Base-by-base conservation (phyloP, 768 basidiomycete genomes). In the Trichaptum fuscoviolaceum region DNA sequence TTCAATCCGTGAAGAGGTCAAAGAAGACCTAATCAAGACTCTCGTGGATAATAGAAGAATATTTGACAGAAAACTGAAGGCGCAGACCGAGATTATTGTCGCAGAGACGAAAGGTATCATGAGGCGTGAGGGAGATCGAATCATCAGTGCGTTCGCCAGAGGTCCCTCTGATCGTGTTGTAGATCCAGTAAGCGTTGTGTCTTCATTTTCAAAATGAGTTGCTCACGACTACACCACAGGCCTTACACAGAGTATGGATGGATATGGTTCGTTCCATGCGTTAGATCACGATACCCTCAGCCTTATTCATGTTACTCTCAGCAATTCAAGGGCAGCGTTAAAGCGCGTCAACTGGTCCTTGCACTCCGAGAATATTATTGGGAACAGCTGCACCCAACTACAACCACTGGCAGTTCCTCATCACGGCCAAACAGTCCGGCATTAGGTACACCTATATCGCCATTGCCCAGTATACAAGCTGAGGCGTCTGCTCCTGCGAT, bases 311-410 rank as follows among this genome's bases (percentile, higher is more conserved):
- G 15, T 27, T n/a, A 20, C 10, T 5, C 10, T 52, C 42, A 84
- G 83, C 77, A 77, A 12, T 85, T 84, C 84, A 80, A 79, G 70
- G 79, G 82, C 10, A 84, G 78, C 67, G 84, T 85, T 34, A 84
- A 85, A 68, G 81, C 84, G 0, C 74, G 79, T 0, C 81, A 83
- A 63, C 85, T 85, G 63, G 82, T 84, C 2, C 75, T 83, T 35
- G 79, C 77, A 1, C 68, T 81, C 6, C 71, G 75, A 12, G 80
- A 82, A 67, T 75, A 78, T 67, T 79, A 77, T 59, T 64, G 72
- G 1, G 71, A 72, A 35, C 68, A 75, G 24, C 62, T 62, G 35
- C 61, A 27, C 15, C 25, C 20, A 12, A 52, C 20, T 4, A 52
- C 42, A 52, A 52, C 42, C 42, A n/a, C n/a, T n/a, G n/a, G n/a